phyloP scores from a whole-genome alignment of 1,139 yeast species.

The Geotrichum europaeum region DNA sequence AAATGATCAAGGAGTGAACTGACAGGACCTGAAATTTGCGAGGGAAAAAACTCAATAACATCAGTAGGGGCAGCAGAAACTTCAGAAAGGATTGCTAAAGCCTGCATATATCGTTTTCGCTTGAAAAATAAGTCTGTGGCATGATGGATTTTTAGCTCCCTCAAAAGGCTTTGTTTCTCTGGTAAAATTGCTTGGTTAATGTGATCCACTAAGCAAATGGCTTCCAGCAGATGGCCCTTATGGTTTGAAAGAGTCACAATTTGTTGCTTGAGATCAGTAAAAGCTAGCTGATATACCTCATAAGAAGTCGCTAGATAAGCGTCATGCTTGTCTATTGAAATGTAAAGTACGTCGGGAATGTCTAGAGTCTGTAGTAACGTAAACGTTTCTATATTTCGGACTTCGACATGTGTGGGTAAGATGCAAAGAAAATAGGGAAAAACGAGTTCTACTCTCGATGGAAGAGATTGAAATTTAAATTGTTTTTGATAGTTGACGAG shows the following conservation, averaged over 20 bases:
- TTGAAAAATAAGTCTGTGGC: slow-evolving; percentile 38
- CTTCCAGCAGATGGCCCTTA: slow-evolving; percentile 34
- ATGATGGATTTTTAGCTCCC: slow-evolving; percentile 42
- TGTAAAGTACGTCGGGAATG: slow-evolving; percentile 23
- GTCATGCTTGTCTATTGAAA: slow-evolving; percentile 22
- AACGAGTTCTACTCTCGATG: slow-evolving; percentile 28
- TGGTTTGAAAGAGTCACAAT: slow-evolving; percentile 26
- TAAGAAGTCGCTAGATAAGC: slow-evolving; percentile 27
- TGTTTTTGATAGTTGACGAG: slow-evolving; percentile 21
- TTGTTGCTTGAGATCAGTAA: slow-evolving; percentile 32
- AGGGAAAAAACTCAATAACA: slow-evolving; percentile 45
- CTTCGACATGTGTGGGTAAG: slow-evolving; percentile 24
- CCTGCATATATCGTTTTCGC: slow-evolving; percentile 33
- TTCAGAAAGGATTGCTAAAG: slow-evolving; percentile 45
- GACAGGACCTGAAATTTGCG: slow-evolving; percentile 27
- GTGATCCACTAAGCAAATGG: slow-evolving; percentile 40
- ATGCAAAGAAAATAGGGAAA: slow-evolving; percentile 33
- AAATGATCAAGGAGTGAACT: slow-evolving; percentile 21
- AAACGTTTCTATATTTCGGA: slow-evolving; percentile 33
- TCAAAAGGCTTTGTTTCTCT: slow-evolving; percentile 34
- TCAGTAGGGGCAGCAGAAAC: slow-evolving; percentile 54
- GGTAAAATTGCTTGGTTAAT: slow-evolving; percentile 33
- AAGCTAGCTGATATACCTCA: slow-evolving; percentile 27
- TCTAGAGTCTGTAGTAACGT: slow-evolving; percentile 25
- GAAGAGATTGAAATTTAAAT: slow-evolving; percentile 24